Conservation (phyloP, 352 stramenopile genomes). For the Pythium biforme region DNA sequence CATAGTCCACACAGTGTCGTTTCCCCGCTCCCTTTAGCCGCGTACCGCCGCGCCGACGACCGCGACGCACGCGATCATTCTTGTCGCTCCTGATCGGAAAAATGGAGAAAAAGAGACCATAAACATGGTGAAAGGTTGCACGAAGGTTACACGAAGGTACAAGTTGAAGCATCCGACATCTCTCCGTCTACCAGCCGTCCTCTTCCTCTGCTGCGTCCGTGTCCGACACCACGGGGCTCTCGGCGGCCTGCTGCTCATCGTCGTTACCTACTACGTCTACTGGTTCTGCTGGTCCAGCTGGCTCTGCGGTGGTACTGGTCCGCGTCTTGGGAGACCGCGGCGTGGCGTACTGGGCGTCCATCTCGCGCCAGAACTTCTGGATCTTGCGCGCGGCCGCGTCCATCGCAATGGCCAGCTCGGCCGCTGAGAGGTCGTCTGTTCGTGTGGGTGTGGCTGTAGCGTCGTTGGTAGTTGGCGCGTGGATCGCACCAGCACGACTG, state of each 20-base stretch:
- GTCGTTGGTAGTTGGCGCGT: not conserved
- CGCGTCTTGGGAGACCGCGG: not conserved
- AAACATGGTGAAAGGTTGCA: conserved; percentile 12
- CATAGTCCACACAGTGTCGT: not conserved
- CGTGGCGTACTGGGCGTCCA: conserved; percentile 22
- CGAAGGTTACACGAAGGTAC: conserved; percentile 27
- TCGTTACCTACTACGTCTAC: not conserved
- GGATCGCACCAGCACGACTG: too few relatives aligned
- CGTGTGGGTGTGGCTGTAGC: not conserved
- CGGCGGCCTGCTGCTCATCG: not conserved
- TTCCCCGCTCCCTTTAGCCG: not conserved
- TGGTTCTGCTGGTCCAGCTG: not conserved
- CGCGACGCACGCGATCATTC: conserved; percentile 82
- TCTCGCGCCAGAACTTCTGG: conserved; percentile 30
- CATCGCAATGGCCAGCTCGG: conserved; percentile 23
- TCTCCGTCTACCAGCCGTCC: conserved; percentile 6
- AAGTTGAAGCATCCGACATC: conserved; percentile 15
- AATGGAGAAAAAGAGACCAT: not conserved
- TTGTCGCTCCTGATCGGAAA: not conserved
- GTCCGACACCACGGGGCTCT: conserved; percentile 20
- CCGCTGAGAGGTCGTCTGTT: not conserved
- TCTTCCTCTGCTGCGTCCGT: conserved; percentile 4
- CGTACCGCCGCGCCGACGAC: conserved; percentile 78
- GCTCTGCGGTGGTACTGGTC: not conserved
- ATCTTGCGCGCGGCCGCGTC: conserved; percentile 31